Evolutionary conservation across 2,329 filamentous ascomycete species (phyloP).

Genomic region (Ciborinia camelliae): DNA sequence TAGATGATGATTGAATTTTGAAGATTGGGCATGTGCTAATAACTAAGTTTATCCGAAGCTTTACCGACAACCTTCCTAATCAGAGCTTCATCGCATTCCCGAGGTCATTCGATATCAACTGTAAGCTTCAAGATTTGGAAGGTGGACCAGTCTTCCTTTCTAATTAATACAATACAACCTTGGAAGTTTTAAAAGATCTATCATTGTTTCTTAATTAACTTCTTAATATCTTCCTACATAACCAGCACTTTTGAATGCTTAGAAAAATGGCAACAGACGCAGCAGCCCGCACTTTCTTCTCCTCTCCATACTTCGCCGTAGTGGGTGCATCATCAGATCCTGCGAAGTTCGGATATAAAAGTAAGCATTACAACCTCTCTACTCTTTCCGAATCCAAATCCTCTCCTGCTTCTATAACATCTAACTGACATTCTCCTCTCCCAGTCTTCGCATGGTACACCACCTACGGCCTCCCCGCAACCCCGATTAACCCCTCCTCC

Average conservation of each 20-base stretch:
- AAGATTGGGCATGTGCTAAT: too few species aligned
- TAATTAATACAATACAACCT: not conserved
- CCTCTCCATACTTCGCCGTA: slow-evolving; percentile 76
- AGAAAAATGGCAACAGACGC: slow-evolving; percentile 61
- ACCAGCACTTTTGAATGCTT: not conserved
- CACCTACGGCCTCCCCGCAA: slow-evolving; percentile 68
- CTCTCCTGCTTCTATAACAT: not conserved
- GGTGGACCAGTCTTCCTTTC: not conserved
- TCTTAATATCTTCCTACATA: not conserved
- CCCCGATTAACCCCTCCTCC: slow-evolving; percentile 75
- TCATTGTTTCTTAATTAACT: not conserved
- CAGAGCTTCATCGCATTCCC: not conserved
- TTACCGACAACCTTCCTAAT: not conserved
- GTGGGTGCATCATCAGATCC: slow-evolving; percentile 85
- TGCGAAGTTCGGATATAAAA: slow-evolving; percentile 83
- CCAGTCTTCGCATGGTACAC: slow-evolving; percentile 90
- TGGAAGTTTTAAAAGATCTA: not conserved
- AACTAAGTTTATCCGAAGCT: not conserved
- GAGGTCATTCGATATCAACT: not conserved
- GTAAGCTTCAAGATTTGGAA: not conserved
- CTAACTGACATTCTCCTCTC: slow-evolving; percentile 18
- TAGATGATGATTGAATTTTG: too few species aligned
- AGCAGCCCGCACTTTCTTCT: slow-evolving; percentile 75
- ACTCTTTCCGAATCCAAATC: not conserved
- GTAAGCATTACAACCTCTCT: slow-evolving; percentile 43